These are phyloP conservation scores for Metschnikowia baotianmanensis DNA, from an alignment of 805 yeast genomes.

Conservation along the genomic window DNA sequence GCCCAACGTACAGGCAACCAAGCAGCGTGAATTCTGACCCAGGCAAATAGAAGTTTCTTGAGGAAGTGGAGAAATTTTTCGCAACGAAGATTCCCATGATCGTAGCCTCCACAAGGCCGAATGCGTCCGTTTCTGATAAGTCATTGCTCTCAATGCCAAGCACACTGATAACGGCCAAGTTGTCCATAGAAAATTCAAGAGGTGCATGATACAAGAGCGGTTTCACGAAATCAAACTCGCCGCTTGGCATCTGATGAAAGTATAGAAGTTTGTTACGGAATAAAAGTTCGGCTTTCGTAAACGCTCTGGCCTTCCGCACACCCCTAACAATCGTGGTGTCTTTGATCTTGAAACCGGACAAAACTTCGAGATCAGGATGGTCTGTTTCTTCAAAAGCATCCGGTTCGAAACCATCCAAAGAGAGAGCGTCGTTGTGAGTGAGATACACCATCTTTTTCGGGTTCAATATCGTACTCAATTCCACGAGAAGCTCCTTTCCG, in stretches of 20 bases:
- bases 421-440: conserved; percentile 22
- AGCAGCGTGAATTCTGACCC: conserved; percentile 4
- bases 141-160: conserved; percentile 9
- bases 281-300: conserved; percentile 53
- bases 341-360: conserved; percentile 7
- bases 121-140: neutral
- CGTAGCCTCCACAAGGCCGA: conserved; percentile 14
- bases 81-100: conserved; percentile 14
- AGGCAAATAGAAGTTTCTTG: neutral
- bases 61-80: neutral
- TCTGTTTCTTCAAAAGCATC: conserved; percentile 30
- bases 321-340: conserved; percentile 11
- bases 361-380: conserved; percentile 18
- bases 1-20: conserved; percentile 39
- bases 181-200: conserved; percentile 6
- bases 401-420: conserved; percentile 16
- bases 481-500: conserved; percentile 64
- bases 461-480: conserved; percentile 40
- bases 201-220: conserved; percentile 14
- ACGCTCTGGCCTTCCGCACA: conserved; percentile 24
- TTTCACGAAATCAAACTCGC: conserved; percentile 11
- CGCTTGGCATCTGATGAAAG: conserved; percentile 43
- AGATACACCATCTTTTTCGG: conserved; percentile 62
- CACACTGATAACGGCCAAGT: conserved; percentile 14
- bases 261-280: conserved; percentile 49